Evolutionary conservation across 2,329 filamentous ascomycete genomes (phyloP).

Genomic region (Epichloe coenophiala): DNA sequence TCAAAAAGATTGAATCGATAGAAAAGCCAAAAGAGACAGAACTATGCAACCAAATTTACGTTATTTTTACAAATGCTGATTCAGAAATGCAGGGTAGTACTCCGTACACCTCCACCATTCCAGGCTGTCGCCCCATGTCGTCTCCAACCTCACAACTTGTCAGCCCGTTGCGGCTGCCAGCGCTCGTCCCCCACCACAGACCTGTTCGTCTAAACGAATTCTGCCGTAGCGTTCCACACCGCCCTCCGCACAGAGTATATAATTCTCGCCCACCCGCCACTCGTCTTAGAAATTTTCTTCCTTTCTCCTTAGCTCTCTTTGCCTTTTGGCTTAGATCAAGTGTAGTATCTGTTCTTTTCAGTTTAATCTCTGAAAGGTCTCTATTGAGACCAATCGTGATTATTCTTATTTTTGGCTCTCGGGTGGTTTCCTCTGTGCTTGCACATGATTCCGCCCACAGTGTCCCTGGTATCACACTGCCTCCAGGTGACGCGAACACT

Average conservation of each 20-base stretch:
- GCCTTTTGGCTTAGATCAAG: conserved; percentile 72
- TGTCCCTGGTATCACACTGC: conserved; percentile 34
- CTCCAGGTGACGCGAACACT: conserved; percentile 29
- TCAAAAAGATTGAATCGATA: too few species aligned
- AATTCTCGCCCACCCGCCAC: conserved; percentile 6
- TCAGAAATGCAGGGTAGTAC: too few species aligned
- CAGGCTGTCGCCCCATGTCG: background rate
- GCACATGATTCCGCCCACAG: conserved; percentile 25
- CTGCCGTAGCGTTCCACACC: conserved; percentile 6
- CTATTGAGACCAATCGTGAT: conserved; percentile 62
- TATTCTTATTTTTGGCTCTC: conserved; percentile 52
- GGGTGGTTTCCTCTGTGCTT: conserved; percentile 27
- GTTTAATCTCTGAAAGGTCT: conserved; percentile 87
- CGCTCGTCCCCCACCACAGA: conserved; percentile 1
- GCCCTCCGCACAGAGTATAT: conserved; percentile 11
- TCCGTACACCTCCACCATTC: too few species aligned
- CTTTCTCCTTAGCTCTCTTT: conserved; percentile 30
- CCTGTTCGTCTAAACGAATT: background rate
- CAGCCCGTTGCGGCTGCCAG: background rate
- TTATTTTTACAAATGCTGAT: too few species aligned
- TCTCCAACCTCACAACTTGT: background rate
- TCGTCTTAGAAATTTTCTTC: conserved; percentile 12
- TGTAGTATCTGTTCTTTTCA: conserved; percentile 96
- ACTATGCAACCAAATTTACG: too few species aligned
- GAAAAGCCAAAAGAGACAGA: too few species aligned